Evolutionary conservation across 2,329 filamentous ascomycete genomes (phyloP).

Genomic region (Diplocarpon rosae): DNA sequence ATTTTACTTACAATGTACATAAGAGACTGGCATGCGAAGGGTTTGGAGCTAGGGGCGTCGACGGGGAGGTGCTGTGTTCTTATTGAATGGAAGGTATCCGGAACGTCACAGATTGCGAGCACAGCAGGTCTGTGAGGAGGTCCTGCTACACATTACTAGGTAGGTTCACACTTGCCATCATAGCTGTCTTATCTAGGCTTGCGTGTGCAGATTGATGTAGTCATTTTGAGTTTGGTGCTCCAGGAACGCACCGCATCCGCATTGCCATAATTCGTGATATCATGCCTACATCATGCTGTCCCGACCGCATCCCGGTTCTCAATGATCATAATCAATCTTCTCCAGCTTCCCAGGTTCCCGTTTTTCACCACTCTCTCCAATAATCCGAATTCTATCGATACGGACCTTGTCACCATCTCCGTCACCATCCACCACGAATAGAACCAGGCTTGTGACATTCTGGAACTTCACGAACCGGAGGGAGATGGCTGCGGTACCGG

Average conservation of each 20-base stretch:
- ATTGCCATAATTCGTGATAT: not conserved
- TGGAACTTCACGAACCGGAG: conserved; percentile 97
- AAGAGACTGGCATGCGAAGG: not conserved
- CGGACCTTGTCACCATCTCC: conserved; percentile 76
- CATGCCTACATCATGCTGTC: conserved; percentile 1
- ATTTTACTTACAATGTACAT: conserved; percentile 24
- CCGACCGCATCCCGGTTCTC: not conserved
- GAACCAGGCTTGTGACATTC: conserved; percentile 72
- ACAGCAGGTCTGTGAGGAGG: not conserved
- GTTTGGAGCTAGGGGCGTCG: too few relatives aligned
- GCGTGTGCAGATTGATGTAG: conserved; percentile 4
- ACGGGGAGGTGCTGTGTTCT: too few relatives aligned
- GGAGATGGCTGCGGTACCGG: conserved; percentile 60
- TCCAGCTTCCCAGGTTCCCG: conserved; percentile 88
- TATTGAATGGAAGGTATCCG: not conserved
- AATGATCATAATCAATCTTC: conserved; percentile 74
- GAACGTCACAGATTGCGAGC: not conserved
- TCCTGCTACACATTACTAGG: too few relatives aligned
- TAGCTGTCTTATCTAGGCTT: conserved; percentile 2
- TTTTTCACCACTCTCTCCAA: conserved; percentile 88
- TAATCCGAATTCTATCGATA: conserved; percentile 65
- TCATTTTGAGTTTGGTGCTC: conserved; percentile 4
- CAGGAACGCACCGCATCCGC: not conserved
- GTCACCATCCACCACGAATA: conserved; percentile 84
- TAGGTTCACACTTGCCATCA: not conserved